A percentile compares a stretch with the other conserved stretches of the same genome.
These are phyloP conservation scores for Chlamydomonas sp. DNA, from an alignment of 139 green algal species.

Conservation along the genomic window DNA sequence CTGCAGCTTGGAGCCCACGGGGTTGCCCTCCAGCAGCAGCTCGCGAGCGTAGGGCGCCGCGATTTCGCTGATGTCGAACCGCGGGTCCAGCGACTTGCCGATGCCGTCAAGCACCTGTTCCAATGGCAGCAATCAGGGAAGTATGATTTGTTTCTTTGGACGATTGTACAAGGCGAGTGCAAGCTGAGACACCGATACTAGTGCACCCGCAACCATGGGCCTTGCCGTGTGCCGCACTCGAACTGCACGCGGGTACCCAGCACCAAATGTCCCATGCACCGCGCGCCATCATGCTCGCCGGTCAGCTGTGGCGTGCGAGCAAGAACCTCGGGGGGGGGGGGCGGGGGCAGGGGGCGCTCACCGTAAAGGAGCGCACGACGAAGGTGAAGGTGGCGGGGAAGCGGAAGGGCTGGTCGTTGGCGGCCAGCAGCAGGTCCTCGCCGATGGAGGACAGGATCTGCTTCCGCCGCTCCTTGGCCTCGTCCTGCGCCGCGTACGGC, in stretches of 20 bases:
- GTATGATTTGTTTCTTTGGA: slow-evolving; percentile 10
- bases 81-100: slow-evolving; percentile 93
- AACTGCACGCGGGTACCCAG: too few relatives aligned
- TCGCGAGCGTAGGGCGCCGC: slow-evolving; percentile 93
- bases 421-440: slow-evolving; percentile 95
- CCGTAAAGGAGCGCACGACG: slow-evolving; percentile 79
- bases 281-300: too few relatives aligned
- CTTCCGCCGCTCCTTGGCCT: slow-evolving; percentile 80
- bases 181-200: too few relatives aligned
- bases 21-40: slow-evolving; percentile 77
- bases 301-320: neutral
- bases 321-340: neutral
- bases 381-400: slow-evolving; percentile 99
- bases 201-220: too few relatives aligned
- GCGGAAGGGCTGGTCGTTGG: slow-evolving; percentile 96
- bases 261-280: too few relatives aligned
- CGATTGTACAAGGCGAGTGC: too few relatives aligned
- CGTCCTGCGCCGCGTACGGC: slow-evolving; percentile 46
- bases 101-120: slow-evolving; percentile 93
- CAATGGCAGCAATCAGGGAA: slow-evolving; percentile 73
- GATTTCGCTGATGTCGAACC: slow-evolving; percentile 99
- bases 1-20: slow-evolving; percentile 56
- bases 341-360: slow-evolving; percentile 56
- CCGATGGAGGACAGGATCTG: slow-evolving; percentile 92
- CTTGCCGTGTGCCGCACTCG: too few relatives aligned